A percentile compares a stretch with the other conserved stretches of the same genome.
These are phyloP conservation scores for Backusella psychrophila DNA, from an alignment of 192 early-diverging fungal species.

Conservation along the genomic window DNA sequence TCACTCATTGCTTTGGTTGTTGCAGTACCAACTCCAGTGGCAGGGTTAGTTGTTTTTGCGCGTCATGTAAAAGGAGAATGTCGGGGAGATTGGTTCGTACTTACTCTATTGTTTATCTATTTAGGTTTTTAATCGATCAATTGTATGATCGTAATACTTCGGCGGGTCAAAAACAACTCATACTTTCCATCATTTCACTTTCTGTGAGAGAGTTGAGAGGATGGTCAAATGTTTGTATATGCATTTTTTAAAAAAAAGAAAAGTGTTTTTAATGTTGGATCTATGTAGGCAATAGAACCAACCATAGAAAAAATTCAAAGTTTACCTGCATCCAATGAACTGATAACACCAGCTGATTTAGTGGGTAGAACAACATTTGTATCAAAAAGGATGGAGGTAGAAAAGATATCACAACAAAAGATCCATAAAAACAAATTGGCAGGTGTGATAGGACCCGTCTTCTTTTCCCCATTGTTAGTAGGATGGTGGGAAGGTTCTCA, in stretches of 20 bases:
- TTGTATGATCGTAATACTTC: conserved; percentile 32
- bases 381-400: conserved; percentile 3
- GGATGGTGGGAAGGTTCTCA: conserved; percentile 34
- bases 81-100: neutral
- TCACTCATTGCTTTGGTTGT: conserved; percentile 21
- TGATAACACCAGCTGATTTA: neutral
- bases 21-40: conserved; percentile 11
- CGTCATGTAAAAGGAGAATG: neutral
- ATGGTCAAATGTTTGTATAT: neutral
- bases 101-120: neutral
- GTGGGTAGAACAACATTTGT: conserved; percentile 1
- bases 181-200: conserved; percentile 2
- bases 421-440: conserved; percentile 2
- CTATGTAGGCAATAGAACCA: neutral
- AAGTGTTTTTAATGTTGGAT: neutral
- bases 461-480: conserved; percentile 30
- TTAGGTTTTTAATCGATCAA: conserved; percentile 28
- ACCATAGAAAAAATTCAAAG: neutral
- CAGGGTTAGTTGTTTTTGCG: neutral
- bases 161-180: conserved; percentile 16
- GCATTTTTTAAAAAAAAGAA: neutral
- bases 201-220: neutral
- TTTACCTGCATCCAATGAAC: neutral
- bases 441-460: conserved; percentile 17
- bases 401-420: conserved; percentile 1